These are phyloP conservation scores for Macadamia integrifolia DNA, from an alignment of 164 flowering plant species.

Conservation along the genomic window DNA sequence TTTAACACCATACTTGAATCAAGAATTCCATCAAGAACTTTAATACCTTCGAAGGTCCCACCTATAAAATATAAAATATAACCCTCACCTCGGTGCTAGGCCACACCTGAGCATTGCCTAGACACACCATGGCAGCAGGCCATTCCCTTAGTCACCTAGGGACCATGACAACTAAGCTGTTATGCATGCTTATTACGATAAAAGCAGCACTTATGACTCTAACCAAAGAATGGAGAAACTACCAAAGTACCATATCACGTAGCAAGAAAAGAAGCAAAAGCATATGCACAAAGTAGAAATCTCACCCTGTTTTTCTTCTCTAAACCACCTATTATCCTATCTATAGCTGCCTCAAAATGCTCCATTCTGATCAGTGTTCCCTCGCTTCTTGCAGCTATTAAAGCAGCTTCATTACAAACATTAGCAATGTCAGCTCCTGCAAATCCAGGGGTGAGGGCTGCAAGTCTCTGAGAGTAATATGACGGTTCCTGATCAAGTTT, in stretches of 20 bases:
- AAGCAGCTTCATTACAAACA: slow-evolving; percentile 87
- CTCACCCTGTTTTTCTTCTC: slow-evolving; percentile 86
- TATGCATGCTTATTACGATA: no score
- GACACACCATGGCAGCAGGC: no score
- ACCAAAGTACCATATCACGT: background rate
- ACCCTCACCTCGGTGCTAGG: no score
- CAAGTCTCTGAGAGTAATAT: slow-evolving; percentile 69
- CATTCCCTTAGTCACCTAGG: no score
- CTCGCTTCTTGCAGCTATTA: slow-evolving; percentile 80
- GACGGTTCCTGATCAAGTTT: slow-evolving; percentile 75
- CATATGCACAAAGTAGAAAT: background rate
- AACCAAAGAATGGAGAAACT: background rate
- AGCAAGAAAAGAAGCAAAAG: background rate
- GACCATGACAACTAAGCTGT: no score
- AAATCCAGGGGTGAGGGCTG: slow-evolving; percentile 90
- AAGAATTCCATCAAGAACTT: no score
- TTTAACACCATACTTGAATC: no score
- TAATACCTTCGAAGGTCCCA: no score
- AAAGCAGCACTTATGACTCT: background rate
- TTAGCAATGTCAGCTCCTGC: slow-evolving; percentile 97
- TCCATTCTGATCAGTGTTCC: slow-evolving; percentile 48
- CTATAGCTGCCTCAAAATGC: slow-evolving; percentile 86
- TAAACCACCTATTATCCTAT: slow-evolving; percentile 80
- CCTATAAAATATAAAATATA: no score
- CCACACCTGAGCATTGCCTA: no score